Evolutionary conservation across 176 grass and related monocot species (phyloP).

Genomic region (Thalia dealbata): DNA sequence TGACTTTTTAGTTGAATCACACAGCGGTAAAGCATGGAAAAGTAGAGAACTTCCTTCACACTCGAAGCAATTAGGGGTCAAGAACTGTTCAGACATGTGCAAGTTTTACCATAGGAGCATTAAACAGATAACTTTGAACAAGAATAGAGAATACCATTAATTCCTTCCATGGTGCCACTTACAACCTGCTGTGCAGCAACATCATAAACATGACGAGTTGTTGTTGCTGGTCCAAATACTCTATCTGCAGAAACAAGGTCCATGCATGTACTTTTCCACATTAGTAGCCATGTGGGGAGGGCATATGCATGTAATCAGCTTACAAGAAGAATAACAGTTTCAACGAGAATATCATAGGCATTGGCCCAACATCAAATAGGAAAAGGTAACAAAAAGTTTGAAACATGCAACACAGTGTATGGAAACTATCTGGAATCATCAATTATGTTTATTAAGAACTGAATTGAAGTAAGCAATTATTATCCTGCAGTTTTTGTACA

Average conservation of each 20-base stretch:
- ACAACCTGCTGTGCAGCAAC: conserved; percentile 88
- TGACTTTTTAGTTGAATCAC: no score
- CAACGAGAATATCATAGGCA: background rate
- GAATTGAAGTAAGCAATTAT: no score
- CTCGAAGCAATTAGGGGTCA: no score
- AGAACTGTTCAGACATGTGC: no score
- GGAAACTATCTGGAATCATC: no score
- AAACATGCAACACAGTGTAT: no score
- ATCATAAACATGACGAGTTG: conserved; percentile 87
- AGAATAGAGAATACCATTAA: conserved; percentile 60
- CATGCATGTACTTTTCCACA: background rate
- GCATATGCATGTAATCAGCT: background rate
- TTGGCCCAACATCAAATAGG: background rate
- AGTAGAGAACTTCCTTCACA: no score
- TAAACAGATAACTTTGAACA: conserved; percentile 17
- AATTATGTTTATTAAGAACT: no score
- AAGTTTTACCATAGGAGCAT: background rate
- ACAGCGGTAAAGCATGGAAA: no score
- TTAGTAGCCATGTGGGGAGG: background rate
- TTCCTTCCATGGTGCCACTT: conserved; percentile 95
- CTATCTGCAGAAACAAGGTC: conserved; percentile 46
- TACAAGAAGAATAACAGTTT: background rate
- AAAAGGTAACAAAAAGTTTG: no score
- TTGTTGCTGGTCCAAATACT: conserved; percentile 96
- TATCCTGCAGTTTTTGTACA: no score